Conservation (phyloP, 768 basidiomycete genomes). For the Wakefieldia striispora region DNA sequence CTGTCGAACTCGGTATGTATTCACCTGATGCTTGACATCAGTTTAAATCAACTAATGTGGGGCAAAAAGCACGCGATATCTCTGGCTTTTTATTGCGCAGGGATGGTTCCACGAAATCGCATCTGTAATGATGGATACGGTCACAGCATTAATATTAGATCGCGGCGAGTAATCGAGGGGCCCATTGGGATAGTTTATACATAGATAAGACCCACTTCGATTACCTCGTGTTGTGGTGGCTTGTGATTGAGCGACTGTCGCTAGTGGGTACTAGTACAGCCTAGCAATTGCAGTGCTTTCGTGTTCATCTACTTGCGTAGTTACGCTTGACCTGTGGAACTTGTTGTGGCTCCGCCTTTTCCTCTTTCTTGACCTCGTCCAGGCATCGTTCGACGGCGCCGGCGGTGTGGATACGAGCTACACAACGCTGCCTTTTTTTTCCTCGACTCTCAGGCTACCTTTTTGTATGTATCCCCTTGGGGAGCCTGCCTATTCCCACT, state of each 20-base stretch:
- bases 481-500: not conserved
- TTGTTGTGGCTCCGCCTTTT: no score
- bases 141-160: no score
- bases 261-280: constrained; percentile 6
- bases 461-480: not conserved
- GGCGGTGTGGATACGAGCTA: constrained; percentile 2
- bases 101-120: constrained; percentile 6
- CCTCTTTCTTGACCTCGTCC: not conserved
- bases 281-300: not conserved
- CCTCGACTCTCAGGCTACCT: not conserved
- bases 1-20: constrained; percentile 29
- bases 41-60: not conserved
- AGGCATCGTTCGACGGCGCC: constrained; percentile 9
- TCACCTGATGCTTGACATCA: no score
- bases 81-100: constrained; percentile 23
- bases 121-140: constrained; percentile 1
- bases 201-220: not conserved
- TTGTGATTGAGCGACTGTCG: no score
- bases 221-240: no score
- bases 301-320: no score
- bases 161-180: no score
- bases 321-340: no score
- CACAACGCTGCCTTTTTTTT: not conserved
- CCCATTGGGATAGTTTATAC: not conserved
- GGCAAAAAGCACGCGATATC: constrained; percentile 22